These are phyloP conservation scores for Aureobasidium sp. DNA, from an alignment of 2,329 filamentous ascomycete species.

Conservation along the genomic window DNA sequence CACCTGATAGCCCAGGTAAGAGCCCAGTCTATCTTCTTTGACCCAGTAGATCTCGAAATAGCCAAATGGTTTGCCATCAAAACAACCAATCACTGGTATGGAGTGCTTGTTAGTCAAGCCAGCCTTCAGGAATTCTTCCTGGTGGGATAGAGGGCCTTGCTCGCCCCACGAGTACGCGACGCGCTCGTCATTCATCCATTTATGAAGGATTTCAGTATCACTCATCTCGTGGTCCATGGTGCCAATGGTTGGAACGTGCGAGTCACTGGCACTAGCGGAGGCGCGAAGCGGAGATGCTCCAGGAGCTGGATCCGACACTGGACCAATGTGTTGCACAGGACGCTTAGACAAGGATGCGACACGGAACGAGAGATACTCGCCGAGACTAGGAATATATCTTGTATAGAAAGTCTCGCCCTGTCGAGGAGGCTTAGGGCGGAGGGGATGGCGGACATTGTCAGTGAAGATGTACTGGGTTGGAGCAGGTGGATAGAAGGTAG, in stretches of 20 bases:
- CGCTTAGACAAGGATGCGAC: slow-evolving; percentile 64
- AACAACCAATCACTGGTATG: slow-evolving; percentile 87
- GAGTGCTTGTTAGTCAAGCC: slow-evolving; percentile 64
- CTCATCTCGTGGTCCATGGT: slow-evolving; percentile 33
- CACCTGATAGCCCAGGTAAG: slow-evolving; percentile 56
- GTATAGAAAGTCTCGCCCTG: slow-evolving; percentile 90
- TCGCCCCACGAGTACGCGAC: slow-evolving; percentile 80
- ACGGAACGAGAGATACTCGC: slow-evolving; percentile 82
- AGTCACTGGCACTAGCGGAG: slow-evolving; percentile 45
- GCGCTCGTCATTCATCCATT: slow-evolving; percentile 83
- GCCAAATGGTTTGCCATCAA: slow-evolving; percentile 91
- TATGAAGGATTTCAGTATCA: slow-evolving; percentile 65
- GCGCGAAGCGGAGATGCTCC: slow-evolving; percentile 24
- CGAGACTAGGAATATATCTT: slow-evolving; percentile 73
- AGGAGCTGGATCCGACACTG: slow-evolving; percentile 29
- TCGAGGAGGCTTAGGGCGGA: slow-evolving; percentile 79
- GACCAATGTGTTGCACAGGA: slow-evolving; percentile 59
- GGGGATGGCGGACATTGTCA: slow-evolving; percentile 72
- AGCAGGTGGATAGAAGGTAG: slow-evolving; percentile 82
- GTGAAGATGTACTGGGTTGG: slow-evolving; percentile 76
- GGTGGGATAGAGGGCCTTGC: slow-evolving; percentile 49
- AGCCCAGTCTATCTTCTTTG: slow-evolving; percentile 77
- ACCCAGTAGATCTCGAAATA: slow-evolving; percentile 99
- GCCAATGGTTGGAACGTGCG: slow-evolving; percentile 29
- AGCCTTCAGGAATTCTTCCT: slow-evolving; percentile 60